Conservation (phyloP, 768 basidiomycete genomes). For the Pholiota conissans region DNA sequence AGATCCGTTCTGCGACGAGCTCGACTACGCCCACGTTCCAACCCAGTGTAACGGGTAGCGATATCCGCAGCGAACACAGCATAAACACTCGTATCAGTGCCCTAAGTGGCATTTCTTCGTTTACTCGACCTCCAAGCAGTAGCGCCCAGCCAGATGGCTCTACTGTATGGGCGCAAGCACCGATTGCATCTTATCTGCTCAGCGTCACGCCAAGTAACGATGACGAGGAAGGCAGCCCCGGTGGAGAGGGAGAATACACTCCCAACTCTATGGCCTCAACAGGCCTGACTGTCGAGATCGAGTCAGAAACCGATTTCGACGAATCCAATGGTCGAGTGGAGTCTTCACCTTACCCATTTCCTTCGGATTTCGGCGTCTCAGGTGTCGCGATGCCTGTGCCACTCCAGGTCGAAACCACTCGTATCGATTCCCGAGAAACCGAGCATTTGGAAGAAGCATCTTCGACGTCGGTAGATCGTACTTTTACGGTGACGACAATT, state of each 20-base stretch:
- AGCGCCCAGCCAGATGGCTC: constrained; percentile 38
- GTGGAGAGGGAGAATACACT: constrained; percentile 17
- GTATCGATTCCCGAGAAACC: constrained; percentile 18
- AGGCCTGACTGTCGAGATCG: constrained; percentile 38
- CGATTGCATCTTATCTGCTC: constrained; percentile 57
- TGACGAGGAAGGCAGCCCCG: constrained; percentile 11
- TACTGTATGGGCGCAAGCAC: constrained; percentile 65
- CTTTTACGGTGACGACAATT: not conserved
- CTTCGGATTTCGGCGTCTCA: constrained; percentile 5
- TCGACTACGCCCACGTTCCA: constrained; percentile 27
- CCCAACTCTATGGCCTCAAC: constrained; percentile 27
- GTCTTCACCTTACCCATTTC: constrained; percentile 13
- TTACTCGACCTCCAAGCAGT: constrained; percentile 27
- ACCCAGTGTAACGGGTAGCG: constrained; percentile 21
- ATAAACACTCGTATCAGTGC: constrained; percentile 12
- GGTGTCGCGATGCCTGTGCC: constrained; percentile 10
- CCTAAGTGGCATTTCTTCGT: constrained; percentile 22
- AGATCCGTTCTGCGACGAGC: constrained; percentile 23
- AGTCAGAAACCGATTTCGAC: constrained; percentile 26
- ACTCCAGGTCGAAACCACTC: constrained; percentile 13
- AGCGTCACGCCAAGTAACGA: constrained; percentile 25
- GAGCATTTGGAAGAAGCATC: constrained; percentile 16
- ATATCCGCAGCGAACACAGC: constrained; percentile 15
- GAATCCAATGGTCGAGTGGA: constrained; percentile 19
- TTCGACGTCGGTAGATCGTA: constrained; percentile 17